These are phyloP conservation scores for Scleroderma citrinum DNA, from an alignment of 768 basidiomycete species.

Conservation along the genomic window DNA sequence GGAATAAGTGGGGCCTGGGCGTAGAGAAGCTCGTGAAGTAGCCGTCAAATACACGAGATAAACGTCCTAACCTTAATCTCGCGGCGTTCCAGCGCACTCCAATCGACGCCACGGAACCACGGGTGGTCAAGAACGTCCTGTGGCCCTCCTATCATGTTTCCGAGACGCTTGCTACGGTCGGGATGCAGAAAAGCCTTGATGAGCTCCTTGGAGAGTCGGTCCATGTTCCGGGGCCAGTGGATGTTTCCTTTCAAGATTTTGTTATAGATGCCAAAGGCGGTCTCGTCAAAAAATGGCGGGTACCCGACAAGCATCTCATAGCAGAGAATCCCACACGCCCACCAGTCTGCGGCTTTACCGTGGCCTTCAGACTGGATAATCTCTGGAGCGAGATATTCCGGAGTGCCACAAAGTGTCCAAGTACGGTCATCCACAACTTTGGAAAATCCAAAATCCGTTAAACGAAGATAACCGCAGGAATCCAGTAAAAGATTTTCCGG, in stretches of 20 bases:
- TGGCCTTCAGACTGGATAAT: constrained; percentile 98
- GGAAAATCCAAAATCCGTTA: constrained; percentile 98
- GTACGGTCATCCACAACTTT: constrained; percentile 97
- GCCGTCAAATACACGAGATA: constrained; percentile 1
- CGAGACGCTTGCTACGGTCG: constrained; percentile 86
- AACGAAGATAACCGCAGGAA: constrained; percentile 84
- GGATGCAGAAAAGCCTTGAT: constrained; percentile 86
- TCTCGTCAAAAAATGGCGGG: constrained; percentile 97
- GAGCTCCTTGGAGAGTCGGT: constrained; percentile 82
- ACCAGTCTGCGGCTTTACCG: constrained; percentile 98
- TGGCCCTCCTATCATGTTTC: constrained; percentile 89
- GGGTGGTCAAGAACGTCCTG: constrained; percentile 88
- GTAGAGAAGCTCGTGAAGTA: constrained; percentile 5
- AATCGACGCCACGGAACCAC: constrained; percentile 95
- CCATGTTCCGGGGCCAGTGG: constrained; percentile 88
- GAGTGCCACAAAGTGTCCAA: constrained; percentile 95
- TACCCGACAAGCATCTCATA: constrained; percentile 99
- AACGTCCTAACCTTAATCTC: constrained; percentile 69
- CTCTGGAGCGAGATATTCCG: constrained; percentile 96
- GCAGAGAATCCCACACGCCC: constrained; percentile 95
- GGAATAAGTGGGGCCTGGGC: constrained; percentile 81
- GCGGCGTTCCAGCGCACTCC: constrained; percentile 79
- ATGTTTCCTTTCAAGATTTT: constrained; percentile 88
- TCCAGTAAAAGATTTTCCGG: constrained; percentile 98
- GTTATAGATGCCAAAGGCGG: constrained; percentile 97